phyloP scores from a whole-genome alignment of 2,329 filamentous ascomycete genomes.

The Apiospora saccharicola region DNA sequence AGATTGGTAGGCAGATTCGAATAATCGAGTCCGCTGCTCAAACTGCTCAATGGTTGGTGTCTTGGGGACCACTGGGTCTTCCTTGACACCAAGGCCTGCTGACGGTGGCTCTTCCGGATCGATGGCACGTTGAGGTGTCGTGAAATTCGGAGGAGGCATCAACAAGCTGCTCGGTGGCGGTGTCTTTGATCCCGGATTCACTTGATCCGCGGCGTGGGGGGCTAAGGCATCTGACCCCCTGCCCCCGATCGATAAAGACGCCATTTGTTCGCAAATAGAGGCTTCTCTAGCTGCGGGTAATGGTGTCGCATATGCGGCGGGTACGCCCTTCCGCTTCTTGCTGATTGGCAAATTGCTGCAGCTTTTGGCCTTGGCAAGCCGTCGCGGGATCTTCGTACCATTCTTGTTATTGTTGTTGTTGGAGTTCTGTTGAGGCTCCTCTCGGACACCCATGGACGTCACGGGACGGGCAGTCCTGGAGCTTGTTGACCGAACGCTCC shows the following conservation, averaged over 20 bases:
- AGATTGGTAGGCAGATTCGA: slow-evolving; percentile 8
- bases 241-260: slow-evolving; percentile 1
- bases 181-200: slow-evolving; percentile 46
- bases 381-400: slow-evolving; percentile 46
- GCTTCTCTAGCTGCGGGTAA: slow-evolving; percentile 19
- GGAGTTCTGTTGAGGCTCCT: slow-evolving; percentile 31
- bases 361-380: slow-evolving; percentile 29
- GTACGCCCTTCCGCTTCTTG: slow-evolving; percentile 28
- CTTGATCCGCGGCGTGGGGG: slow-evolving; percentile 50
- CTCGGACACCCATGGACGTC: slow-evolving; percentile 42
- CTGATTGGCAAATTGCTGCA: slow-evolving; percentile 30
- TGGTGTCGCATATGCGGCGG: background rate
- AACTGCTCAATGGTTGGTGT: slow-evolving; percentile 44
- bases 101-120: background rate
- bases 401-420: slow-evolving; percentile 45
- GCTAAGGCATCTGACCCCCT: slow-evolving; percentile 37
- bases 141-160: slow-evolving; percentile 34
- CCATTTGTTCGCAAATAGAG: slow-evolving; percentile 5
- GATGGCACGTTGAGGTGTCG: slow-evolving; percentile 36
- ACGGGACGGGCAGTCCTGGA: slow-evolving; percentile 40
- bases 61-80: slow-evolving; percentile 40
- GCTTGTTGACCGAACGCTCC: slow-evolving; percentile 31
- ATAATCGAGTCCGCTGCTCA: slow-evolving; percentile 38
- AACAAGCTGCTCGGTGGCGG: slow-evolving; percentile 32
- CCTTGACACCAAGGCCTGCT: background rate